Evolutionary conservation across 1,284 basidiomycete species (phyloP), one percentile per base, ranked within the genome.

Genomic region (Ceratobasidium sp.): DNA sequence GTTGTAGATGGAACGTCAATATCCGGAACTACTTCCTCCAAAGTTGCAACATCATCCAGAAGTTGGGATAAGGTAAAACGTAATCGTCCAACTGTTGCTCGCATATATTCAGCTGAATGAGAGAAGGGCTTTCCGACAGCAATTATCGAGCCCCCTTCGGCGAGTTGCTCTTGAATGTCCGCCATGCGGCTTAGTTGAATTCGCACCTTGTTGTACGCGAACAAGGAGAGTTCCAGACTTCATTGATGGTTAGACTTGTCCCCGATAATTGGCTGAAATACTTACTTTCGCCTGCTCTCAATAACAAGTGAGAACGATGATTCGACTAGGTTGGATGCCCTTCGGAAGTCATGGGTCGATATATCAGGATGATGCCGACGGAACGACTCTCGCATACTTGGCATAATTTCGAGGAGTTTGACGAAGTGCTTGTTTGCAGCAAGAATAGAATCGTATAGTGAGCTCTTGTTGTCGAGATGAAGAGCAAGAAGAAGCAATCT

Each of bases 351-450:
- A 6, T 92, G 88, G 12, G 93, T 94, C 8, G 88, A 86, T 50
- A 99, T 79, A 78, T 99, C 97, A 0, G 85, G 80, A 78, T 93
- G 91, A 80, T 98, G 96, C 36, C 84, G 81, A 9, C 87, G 84
- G 64, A 95, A 82, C 0, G 88, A 84, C 6, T 83, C 82, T 50
- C 94, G 85, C 50, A 98, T 82, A 12, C 84, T 84, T 3, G 92
- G 90, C 71, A 99, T 84, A 39, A 87, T 81, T 6, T 88, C 86
- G 21, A 87, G 85, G 36, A 97, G 82, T 28, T 90, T 88, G 76
- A 88, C 83, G 77, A 94, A 90, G 80, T 97, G 97, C 9, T 79
- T 76, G 72, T 96, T 91, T 5, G 82, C 76, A 53, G 79, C 78
- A 23, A 75, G 61, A 14, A 76, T 81, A 80, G 78, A 84, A 85